Percentiles rank a stretch among this genome's conserved stretches.
Evolutionary conservation across 2,329 filamentous ascomycete genomes (phyloP).

Genomic region (Pseudogymnoascus sp.): DNA sequence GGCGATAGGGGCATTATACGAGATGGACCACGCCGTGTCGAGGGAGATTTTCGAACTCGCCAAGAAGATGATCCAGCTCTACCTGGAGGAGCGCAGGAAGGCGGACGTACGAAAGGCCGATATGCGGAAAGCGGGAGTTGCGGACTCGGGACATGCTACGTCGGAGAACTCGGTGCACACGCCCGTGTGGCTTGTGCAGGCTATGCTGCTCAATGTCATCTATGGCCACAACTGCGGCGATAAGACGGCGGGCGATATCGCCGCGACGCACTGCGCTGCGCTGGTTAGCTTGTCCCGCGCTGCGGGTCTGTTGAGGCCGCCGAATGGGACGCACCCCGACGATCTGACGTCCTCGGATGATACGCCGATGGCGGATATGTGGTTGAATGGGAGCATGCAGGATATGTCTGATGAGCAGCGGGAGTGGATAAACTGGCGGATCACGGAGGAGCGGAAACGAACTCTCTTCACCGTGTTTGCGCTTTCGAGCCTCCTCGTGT

Average conservation of each 20-base stretch:
- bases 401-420: conserved; percentile 49
- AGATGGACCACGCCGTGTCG: conserved; percentile 70
- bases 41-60: conserved; percentile 85
- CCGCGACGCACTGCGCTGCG: conserved; percentile 83
- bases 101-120: conserved; percentile 65
- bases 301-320: conserved; percentile 61
- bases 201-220: conserved; percentile 92
- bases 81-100: conserved; percentile 83
- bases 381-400: conserved; percentile 38
- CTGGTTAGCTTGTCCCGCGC: conserved; percentile 85
- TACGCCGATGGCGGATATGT: conserved; percentile 48
- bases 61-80: conserved; percentile 91
- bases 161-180: conserved; percentile 62
- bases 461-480: conserved; percentile 88
- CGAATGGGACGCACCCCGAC: conserved; percentile 14
- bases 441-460: conserved; percentile 80
- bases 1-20: conserved; percentile 77
- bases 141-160: conserved; percentile 39
- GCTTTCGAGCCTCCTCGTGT: conserved; percentile 82
- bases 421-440: conserved; percentile 89
- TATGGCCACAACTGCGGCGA: conserved; percentile 94
- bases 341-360: conserved; percentile 44
- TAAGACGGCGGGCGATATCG: conserved; percentile 82
- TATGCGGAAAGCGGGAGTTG: conserved; percentile 42
- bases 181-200: conserved; percentile 90